Evolutionary conservation across 225 moss, liverwort and hornwort species (phyloP).

Genomic region (Thuidium tamariscinum): DNA sequence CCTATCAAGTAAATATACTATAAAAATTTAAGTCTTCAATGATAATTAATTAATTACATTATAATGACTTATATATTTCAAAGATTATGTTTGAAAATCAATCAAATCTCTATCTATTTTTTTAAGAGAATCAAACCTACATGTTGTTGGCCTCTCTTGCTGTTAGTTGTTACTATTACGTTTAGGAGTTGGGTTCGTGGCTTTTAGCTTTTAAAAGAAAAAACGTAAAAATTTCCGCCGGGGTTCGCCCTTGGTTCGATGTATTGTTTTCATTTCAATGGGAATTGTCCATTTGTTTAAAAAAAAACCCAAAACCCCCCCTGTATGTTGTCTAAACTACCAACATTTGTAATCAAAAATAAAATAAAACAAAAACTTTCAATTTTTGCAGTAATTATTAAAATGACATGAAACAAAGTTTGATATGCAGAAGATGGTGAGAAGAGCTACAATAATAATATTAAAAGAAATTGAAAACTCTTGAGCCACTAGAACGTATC

Average conservation of each 20-base stretch:
- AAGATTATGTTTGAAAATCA: not conserved
- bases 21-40: not conserved
- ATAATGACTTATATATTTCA: not conserved
- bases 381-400: not conserved
- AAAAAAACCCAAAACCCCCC: no score
- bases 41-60: not conserved
- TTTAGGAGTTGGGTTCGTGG: no score
- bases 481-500: not conserved
- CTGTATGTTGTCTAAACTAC: not conserved
- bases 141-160: no score
- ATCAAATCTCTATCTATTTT: not conserved
- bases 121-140: not conserved
- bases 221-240: no score
- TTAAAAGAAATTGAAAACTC: not conserved
- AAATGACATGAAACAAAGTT: not conserved
- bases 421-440: not conserved
- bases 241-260: no score
- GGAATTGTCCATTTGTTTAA: no score
- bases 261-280: no score
- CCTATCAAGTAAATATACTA: not conserved
- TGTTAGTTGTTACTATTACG: no score
- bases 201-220: no score
- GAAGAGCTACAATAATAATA: not conserved
- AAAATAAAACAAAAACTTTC: not conserved
- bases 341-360: not conserved